A percentile compares a stretch with the other conserved stretches of the same genome.
phyloP scores from a whole-genome alignment of 805 yeast species.

The Maudiozyma bulderi region DNA sequence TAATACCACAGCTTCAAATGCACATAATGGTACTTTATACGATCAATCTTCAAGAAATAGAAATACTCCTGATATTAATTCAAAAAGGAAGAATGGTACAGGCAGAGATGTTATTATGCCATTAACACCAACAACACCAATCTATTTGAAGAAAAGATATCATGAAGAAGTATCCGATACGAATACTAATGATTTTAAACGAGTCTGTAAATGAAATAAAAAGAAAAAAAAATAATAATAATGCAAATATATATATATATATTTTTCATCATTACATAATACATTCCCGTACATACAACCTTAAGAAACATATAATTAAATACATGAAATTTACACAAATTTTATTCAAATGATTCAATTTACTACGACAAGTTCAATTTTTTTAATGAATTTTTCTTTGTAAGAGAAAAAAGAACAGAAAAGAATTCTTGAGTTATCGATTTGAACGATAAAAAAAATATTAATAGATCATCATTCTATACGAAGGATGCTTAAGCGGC shows the following conservation, averaged over 20 bases:
- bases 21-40: neutral
- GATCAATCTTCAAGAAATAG: neutral
- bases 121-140: slow-evolving; percentile 19
- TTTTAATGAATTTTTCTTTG: too few species aligned
- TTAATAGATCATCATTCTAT: neutral
- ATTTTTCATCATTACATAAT: neutral
- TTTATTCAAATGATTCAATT: too few species aligned
- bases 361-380: too few species aligned
- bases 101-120: slow-evolving; percentile 8
- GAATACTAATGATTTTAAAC: neutral
- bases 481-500: neutral
- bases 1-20: neutral
- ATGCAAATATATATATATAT: neutral
- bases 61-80: neutral
- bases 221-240: too few species aligned
- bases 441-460: too few species aligned
- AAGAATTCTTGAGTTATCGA: too few species aligned
- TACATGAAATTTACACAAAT: too few species aligned
- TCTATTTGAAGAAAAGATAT: slow-evolving; percentile 7
- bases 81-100: neutral
- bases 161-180: neutral
- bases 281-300: too few species aligned
- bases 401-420: too few species aligned
- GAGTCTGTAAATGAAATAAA: slow-evolving; percentile 1
- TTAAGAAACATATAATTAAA: too few species aligned